These are phyloP conservation scores for Didymella pomorum DNA, from an alignment of 2,329 filamentous ascomycete genomes.

Conservation along the genomic window DNA sequence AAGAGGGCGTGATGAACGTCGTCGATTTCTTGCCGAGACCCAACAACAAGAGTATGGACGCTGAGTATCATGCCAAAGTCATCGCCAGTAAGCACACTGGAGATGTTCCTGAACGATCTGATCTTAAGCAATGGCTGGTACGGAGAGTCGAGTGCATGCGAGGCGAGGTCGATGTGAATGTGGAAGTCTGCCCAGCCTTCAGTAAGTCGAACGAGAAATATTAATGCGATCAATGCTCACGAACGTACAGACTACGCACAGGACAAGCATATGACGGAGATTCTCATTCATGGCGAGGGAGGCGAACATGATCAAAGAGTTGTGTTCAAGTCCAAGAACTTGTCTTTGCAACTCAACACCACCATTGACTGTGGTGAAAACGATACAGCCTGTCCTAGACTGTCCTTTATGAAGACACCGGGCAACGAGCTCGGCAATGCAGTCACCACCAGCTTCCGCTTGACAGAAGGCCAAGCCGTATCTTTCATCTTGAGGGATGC, in stretches of 20 bases:
- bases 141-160: conserved; percentile 76
- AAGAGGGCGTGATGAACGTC: conserved; percentile 76
- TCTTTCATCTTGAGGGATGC: conserved; percentile 72
- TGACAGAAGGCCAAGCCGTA: conserved; percentile 72
- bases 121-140: conserved; percentile 74
- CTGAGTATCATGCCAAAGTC: conserved; percentile 44
- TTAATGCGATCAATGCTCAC: conserved; percentile 1
- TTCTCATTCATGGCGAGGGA: conserved; percentile 52
- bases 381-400: conserved; percentile 57
- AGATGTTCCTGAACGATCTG: conserved; percentile 35
- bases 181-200: conserved; percentile 71
- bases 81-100: conserved; percentile 38
- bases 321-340: conserved; percentile 66
- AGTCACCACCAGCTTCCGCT: conserved; percentile 65
- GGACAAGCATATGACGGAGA: conserved; percentile 67
- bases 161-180: conserved; percentile 68
- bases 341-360: conserved; percentile 72
- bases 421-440: conserved; percentile 68
- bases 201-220: conserved; percentile 23
- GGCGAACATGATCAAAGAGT: conserved; percentile 50
- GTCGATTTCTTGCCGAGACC: conserved; percentile 80
- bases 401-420: conserved; percentile 64
- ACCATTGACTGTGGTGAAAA: conserved; percentile 69
- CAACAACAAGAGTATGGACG: conserved; percentile 62
- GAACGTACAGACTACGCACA: conserved; percentile 65